phyloP scores from a whole-genome alignment of 1,284 basidiomycete genomes.

The Fomitiporia mediterranea region DNA sequence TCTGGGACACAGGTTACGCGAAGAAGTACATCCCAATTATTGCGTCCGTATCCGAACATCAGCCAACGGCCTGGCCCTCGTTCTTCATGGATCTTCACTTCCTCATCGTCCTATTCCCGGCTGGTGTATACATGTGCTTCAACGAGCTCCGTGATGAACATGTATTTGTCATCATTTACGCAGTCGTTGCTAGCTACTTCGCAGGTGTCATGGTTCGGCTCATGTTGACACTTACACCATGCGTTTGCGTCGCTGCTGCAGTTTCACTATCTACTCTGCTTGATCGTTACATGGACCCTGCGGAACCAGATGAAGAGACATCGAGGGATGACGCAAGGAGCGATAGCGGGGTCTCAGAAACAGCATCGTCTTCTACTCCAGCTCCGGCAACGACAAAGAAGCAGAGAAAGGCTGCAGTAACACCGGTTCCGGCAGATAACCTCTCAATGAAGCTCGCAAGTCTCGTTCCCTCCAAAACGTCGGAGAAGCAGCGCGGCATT shows the following conservation, averaged over 20 bases:
- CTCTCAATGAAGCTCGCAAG: constrained; percentile 36
- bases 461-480: constrained; percentile 26
- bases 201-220: constrained; percentile 99
- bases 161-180: constrained; percentile 98
- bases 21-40: constrained; percentile 99
- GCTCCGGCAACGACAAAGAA: too few relatives aligned
- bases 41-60: constrained; percentile 99
- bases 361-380: constrained; percentile 28
- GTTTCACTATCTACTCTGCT: constrained; percentile 87
- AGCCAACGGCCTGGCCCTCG: constrained; percentile 98
- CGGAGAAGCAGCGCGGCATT: constrained; percentile 50
- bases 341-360: constrained; percentile 27
- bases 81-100: constrained; percentile 99
- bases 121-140: constrained; percentile 94
- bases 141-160: constrained; percentile 93
- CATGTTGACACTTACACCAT: constrained; percentile 90
- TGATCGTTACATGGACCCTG: constrained; percentile 83
- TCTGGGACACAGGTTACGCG: constrained; percentile 99
- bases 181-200: constrained; percentile 95
- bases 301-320: constrained; percentile 47
- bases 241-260: constrained; percentile 89
- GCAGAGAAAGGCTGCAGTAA: constrained; percentile 50
- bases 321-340: constrained; percentile 31
- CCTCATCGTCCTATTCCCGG: constrained; percentile 97
- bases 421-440: constrained; percentile 25